phyloP scores from a whole-genome alignment of 1,139 yeast genomes.

The Yamadazyma dushanensis region DNA sequence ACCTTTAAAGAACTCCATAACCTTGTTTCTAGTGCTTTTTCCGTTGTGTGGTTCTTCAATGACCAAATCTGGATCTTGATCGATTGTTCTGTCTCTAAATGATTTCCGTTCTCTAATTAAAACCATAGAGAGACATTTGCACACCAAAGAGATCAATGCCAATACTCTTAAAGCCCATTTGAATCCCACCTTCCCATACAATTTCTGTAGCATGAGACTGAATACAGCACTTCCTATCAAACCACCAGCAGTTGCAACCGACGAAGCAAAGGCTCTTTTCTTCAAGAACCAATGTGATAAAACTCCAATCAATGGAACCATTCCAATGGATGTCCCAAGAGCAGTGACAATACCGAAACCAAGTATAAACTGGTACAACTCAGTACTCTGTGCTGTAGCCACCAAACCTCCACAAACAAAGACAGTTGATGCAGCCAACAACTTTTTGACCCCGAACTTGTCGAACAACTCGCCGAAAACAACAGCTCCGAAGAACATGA shows the following conservation, averaged over 20 bases:
- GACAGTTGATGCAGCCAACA: slow-evolving; percentile 47
- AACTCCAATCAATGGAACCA: slow-evolving; percentile 60
- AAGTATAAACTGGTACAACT: slow-evolving; percentile 59
- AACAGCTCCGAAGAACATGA: slow-evolving; percentile 58
- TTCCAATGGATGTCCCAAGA: slow-evolving; percentile 54
- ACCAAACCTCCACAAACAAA: slow-evolving; percentile 50
- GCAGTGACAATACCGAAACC: slow-evolving; percentile 61
- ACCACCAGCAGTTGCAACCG: slow-evolving; percentile 62
- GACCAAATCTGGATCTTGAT: too few relatives aligned
- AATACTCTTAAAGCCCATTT: slow-evolving; percentile 62
- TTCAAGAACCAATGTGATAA: slow-evolving; percentile 62
- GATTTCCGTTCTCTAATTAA: slow-evolving; percentile 49
- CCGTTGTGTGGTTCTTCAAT: too few relatives aligned
- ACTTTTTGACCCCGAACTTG: slow-evolving; percentile 48
- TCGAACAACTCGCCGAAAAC: slow-evolving; percentile 66
- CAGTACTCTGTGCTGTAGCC: slow-evolving; percentile 51
- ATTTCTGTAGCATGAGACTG: slow-evolving; percentile 52
- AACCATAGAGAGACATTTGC: slow-evolving; percentile 35
- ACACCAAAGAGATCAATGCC: slow-evolving; percentile 48
- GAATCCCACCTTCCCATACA: slow-evolving; percentile 51
- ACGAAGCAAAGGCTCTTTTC: slow-evolving; percentile 56
- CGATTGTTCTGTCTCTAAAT: too few relatives aligned
- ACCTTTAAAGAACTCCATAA: slow-evolving; percentile 21
- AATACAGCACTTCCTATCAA: slow-evolving; percentile 62
- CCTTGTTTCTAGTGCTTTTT: neutral